Evolutionary conservation across 495 filamentous ascomycete genomes (phyloP).

Genomic region (Cudoniella acicularis): DNA sequence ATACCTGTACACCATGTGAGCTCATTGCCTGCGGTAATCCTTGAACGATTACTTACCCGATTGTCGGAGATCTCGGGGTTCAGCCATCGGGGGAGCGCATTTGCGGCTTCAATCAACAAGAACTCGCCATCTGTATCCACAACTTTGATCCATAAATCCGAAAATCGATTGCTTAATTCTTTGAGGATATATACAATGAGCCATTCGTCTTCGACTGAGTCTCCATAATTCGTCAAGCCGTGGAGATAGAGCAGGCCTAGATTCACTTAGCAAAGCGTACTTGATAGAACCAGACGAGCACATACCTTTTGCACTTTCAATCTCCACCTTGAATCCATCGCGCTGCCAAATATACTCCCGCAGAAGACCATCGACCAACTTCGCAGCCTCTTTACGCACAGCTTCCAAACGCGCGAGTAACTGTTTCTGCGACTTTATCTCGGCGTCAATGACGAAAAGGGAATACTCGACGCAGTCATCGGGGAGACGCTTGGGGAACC

Average conservation of each 20-base stretch:
- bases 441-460: conserved; percentile 64
- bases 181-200: conserved; percentile 88
- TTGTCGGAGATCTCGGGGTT: conserved; percentile 88
- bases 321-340: conserved; percentile 59
- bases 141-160: conserved; percentile 76
- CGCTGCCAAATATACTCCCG: conserved; percentile 96
- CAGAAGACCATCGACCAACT: conserved; percentile 57
- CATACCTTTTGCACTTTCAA: conserved; percentile 58
- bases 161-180: conserved; percentile 68
- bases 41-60: conserved; percentile 47
- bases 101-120: conserved; percentile 89
- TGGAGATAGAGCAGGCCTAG: conserved; percentile 49
- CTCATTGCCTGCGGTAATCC: not conserved
- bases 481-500: conserved; percentile 70
- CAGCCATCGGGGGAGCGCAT: conserved; percentile 81
- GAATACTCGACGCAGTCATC: conserved; percentile 89
- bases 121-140: conserved; percentile 92
- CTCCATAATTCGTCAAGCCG: conserved; percentile 80
- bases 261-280: conserved; percentile 1
- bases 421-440: conserved; percentile 45
- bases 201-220: conserved; percentile 97
- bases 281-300: not conserved
- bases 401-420: conserved; percentile 54
- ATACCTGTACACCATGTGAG: conserved; percentile 44
- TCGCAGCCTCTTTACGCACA: conserved; percentile 63